phyloP scores from a whole-genome alignment of 108 stramenopile species.

The Cyclotella cryptica region DNA sequence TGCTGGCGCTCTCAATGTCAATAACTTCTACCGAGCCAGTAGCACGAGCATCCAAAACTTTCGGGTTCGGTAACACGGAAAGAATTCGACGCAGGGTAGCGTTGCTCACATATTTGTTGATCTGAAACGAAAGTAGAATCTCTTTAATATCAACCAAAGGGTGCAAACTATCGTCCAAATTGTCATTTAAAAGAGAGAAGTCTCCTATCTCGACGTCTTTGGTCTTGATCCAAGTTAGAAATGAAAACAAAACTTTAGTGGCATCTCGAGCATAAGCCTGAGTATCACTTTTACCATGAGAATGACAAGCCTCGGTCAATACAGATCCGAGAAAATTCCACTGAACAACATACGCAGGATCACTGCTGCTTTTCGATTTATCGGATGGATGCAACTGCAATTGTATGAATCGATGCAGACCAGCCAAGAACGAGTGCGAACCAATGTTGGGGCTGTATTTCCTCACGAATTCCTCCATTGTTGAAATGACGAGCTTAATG shows the following conservation, averaged over 20 bases:
- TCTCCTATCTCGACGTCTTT: slow-evolving; percentile 44
- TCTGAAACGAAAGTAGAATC: slow-evolving; percentile 40
- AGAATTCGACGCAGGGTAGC: slow-evolving; percentile 39
- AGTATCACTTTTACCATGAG: slow-evolving; percentile 13
- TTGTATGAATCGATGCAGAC: slow-evolving; percentile 40
- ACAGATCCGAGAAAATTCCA: slow-evolving; percentile 54
- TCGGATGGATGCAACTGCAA: slow-evolving; percentile 33
- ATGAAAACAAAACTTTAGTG: slow-evolving; percentile 42
- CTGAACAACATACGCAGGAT: slow-evolving; percentile 34
- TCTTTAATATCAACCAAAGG: slow-evolving; percentile 4
- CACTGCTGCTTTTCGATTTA: not conserved
- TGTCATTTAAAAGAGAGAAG: not conserved
- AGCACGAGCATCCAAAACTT: slow-evolving; percentile 47
- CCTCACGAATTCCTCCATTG: slow-evolving; percentile 33
- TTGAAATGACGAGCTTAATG: slow-evolving; percentile 23
- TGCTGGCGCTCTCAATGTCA: not conserved
- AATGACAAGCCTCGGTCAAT: slow-evolving; percentile 46
- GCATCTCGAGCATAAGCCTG: slow-evolving; percentile 49
- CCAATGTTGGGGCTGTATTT: slow-evolving; percentile 51
- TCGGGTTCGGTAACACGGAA: slow-evolving; percentile 42
- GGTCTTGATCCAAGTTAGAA: slow-evolving; percentile 33
- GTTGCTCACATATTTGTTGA: slow-evolving; percentile 46
- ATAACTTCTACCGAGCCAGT: slow-evolving; percentile 43
- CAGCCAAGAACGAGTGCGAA: slow-evolving; percentile 50
- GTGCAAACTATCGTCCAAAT: not conserved